These are phyloP conservation scores for Talaromyces amestolkiae DNA, from an alignment of 2,329 filamentous ascomycete species.

Conservation along the genomic window DNA sequence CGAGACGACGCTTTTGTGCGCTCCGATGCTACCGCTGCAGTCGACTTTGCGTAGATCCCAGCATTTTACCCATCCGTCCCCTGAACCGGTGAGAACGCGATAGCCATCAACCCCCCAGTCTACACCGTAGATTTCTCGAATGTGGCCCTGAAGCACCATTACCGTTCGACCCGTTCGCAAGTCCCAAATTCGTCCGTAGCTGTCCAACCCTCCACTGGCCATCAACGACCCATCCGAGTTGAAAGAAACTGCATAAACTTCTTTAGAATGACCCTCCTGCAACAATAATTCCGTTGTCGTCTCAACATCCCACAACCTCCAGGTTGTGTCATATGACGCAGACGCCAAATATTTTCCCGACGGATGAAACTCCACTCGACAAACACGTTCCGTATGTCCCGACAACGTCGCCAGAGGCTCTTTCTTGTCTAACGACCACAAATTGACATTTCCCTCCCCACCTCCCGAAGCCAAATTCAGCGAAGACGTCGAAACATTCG, in stretches of 20 bases:
- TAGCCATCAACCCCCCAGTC: slow-evolving; percentile 92
- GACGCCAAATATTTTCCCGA: slow-evolving; percentile 87
- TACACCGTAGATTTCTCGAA: slow-evolving; percentile 87
- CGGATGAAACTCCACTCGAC: slow-evolving; percentile 90
- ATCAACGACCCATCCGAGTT: slow-evolving; percentile 87
- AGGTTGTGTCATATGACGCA: slow-evolving; percentile 93
- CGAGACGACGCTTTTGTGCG: slow-evolving; percentile 86
- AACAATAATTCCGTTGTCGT: slow-evolving; percentile 78
- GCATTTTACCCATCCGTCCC: slow-evolving; percentile 94
- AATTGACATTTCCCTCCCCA: slow-evolving; percentile 79
- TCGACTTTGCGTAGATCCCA: slow-evolving; percentile 94
- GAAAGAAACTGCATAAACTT: slow-evolving; percentile 87
- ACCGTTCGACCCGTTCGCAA: slow-evolving; percentile 86
- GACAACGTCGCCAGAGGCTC: slow-evolving; percentile 78
- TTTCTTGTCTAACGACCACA: slow-evolving; percentile 87
- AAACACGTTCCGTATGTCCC: slow-evolving; percentile 84
- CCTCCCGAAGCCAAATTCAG: slow-evolving; percentile 90
- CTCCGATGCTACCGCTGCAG: slow-evolving; percentile 78
- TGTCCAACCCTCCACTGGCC: slow-evolving; percentile 89
- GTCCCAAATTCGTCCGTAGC: slow-evolving; percentile 94
- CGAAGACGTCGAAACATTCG: slow-evolving; percentile 67
- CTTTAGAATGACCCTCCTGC: slow-evolving; percentile 92
- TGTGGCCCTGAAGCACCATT: slow-evolving; percentile 91
- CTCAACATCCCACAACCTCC: slow-evolving; percentile 92
- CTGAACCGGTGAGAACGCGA: slow-evolving; percentile 86